Base-by-base conservation (phyloP, 1,139 yeast genomes). In the Lodderomyces parapsilosis region DNA sequence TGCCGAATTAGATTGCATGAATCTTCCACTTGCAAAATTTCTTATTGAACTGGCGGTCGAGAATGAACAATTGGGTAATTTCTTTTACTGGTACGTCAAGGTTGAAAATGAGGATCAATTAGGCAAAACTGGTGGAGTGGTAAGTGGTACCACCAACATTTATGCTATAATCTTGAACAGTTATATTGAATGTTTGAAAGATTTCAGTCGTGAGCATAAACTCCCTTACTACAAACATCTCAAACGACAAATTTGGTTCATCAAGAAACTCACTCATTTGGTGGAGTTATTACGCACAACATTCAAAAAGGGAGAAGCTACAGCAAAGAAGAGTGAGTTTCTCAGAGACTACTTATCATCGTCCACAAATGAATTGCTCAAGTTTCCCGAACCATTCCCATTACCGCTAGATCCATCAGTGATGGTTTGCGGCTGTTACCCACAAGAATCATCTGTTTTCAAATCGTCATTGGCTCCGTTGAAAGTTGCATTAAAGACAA, bases 381-480 rank as follows among this genome's bases (percentile, higher is more conserved):
- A 69, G 44, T 73, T 73, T 42, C 53, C 53, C 5, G 74, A 78
- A 9, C 80, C 88, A 0, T 72, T 86, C 15, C 80, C 86, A 0
- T 65, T 87, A 22, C 95, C 95, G 0, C 62, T 87, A 20, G 89
- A 86, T 55, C 95, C 95, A 0, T 66, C 78, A 1, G 70, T 85
- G 1, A 70, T 70, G 32, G 72, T 91, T 0, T 76, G 82, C 48
- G 97, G 96, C 4, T 81, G 89, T 30, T 71, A 86, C 33, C 87
- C 96, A 0, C 86, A 82, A 36, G 89, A 86, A 50, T 85, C 91
- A 4, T 76, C 84, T 3, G 97, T 93, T 4, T 93, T 93, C 66
- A 93, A 93, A 59, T 85, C 96, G 49, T 86, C 96, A 31, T 69
- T 93, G 55, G 83, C 94, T 4, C 99, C 99, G 0, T 69, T 93